phyloP scores from a whole-genome alignment of 2,329 filamentous ascomycete genomes.

The Ciborinia camelliae region DNA sequence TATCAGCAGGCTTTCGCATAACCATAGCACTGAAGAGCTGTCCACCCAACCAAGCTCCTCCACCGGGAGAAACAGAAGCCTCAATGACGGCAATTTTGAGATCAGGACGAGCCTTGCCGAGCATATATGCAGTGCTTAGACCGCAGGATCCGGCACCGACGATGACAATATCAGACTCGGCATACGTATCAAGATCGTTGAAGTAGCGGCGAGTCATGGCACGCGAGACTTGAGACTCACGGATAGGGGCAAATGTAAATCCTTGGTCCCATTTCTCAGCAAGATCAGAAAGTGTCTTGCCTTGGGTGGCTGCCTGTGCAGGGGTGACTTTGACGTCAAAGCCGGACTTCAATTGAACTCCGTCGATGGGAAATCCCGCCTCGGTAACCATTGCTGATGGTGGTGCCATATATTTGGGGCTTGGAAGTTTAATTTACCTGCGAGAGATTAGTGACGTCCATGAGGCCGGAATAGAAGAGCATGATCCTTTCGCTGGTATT shows the following conservation, averaged over 20 bases:
- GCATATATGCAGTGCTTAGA: conserved; percentile 77
- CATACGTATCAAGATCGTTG: conserved; percentile 79
- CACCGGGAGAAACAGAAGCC: conserved; percentile 80
- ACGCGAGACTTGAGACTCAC: conserved; percentile 86
- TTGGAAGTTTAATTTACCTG: conserved; percentile 39
- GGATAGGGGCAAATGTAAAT: conserved; percentile 82
- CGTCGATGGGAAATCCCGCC: conserved; percentile 34
- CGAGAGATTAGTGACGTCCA: conserved; percentile 42
- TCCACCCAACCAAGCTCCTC: conserved; percentile 88
- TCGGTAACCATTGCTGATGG: conserved; percentile 63
- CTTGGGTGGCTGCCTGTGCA: conserved; percentile 45
- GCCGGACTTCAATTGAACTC: conserved; percentile 41
- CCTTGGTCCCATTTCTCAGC: conserved; percentile 68
- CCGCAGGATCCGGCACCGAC: conserved; percentile 88
- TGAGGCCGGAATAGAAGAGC: conserved; percentile 50
- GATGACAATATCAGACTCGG: conserved; percentile 92
- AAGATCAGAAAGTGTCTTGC: conserved; percentile 55
- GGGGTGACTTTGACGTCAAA: conserved; percentile 48
- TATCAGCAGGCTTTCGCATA: conserved; percentile 87
- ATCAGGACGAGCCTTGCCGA: conserved; percentile 80
- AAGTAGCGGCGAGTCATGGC: conserved; percentile 96
- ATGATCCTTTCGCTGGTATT: conserved; percentile 99
- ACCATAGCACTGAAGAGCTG: conserved; percentile 96
- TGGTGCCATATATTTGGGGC: conserved; percentile 71
- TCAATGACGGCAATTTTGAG: conserved; percentile 90